These are phyloP conservation scores for Glycyrrhiza uralensis DNA, from an alignment of 306 rosid species.

Conservation along the genomic window DNA sequence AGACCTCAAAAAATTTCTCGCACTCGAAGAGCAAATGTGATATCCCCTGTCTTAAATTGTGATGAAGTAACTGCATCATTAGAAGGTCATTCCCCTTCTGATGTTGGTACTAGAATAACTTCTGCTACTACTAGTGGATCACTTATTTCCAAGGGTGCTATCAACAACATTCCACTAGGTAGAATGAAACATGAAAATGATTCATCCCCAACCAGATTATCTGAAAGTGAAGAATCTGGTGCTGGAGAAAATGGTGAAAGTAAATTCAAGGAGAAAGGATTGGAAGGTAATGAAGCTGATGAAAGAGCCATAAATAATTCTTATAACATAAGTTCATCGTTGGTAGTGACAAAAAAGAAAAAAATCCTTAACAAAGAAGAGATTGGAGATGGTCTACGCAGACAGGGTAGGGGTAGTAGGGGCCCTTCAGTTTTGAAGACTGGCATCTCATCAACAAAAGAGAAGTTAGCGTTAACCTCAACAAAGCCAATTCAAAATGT, in stretches of 20 bases:
- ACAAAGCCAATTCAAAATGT: conserved; percentile 51
- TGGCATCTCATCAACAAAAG: conserved; percentile 46
- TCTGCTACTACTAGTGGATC: conserved; percentile 49
- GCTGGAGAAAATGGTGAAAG: conserved; percentile 55
- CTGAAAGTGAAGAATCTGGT: conserved; percentile 73
- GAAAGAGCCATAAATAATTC: conserved; percentile 42
- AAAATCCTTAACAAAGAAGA: conserved; percentile 52
- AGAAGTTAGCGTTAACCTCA: conserved; percentile 53
- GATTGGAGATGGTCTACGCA: conserved; percentile 48
- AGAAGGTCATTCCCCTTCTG: conserved; percentile 65
- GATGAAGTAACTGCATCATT: conserved; percentile 55
- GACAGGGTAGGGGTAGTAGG: conserved; percentile 65
- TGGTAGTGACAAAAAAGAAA: conserved; percentile 40
- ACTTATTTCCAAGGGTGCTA: conserved; percentile 44
- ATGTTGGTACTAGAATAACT: conserved; percentile 48
- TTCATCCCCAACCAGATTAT: conserved; percentile 67
- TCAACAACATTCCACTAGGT: conserved; percentile 36
- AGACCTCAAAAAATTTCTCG: conserved; percentile 83
- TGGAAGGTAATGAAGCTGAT: conserved; percentile 41
- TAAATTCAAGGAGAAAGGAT: conserved; percentile 62
- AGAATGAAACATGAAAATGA: conserved; percentile 48
- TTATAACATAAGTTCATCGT: conserved; percentile 41
- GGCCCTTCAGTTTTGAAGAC: conserved; percentile 51
- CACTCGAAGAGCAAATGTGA: conserved; percentile 73
- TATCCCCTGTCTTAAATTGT: conserved; percentile 60